Evolutionary conservation across 257 asterid species (phyloP), one percentile per base, ranked within the genome.

Genomic region (Primulina tabacum): DNA sequence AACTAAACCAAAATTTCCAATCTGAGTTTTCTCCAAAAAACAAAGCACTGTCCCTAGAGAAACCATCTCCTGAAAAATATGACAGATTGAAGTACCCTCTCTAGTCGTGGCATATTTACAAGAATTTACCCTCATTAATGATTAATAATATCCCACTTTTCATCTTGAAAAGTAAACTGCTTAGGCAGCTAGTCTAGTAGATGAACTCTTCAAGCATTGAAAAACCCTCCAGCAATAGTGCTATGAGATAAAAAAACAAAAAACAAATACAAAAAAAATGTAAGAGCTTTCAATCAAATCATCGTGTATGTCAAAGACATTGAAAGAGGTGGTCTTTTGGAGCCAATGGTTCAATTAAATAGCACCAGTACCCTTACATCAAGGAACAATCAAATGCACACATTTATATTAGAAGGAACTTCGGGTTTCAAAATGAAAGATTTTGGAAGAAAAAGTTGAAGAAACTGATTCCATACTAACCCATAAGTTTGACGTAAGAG

Each of bases 381-480:
- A 18, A 58, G 63, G 63, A 64, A 59, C 16, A 18, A 40, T 20
- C 20, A 8, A 6, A 59, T 4, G 55, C 28, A 67, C n/a, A 17
- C 29, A 61, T 40, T 50, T 28, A 47, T 26, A 26, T 69, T 62
- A 65, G 70, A 20, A 57, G 24, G 40, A 43, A 17, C 16, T 29
- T 32, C 61, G 29, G 35, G 50, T 67, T 14, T 29, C 72, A 58
- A 30, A 60, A 61, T 52, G 53, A 68, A 72, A n/a, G 59, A 60
- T 55, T 24, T 58, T 21, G 53, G n/a, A 59, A 40, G 18, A 4
- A 29, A 60, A 52, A 26, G 7, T 28, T 7, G 7, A 63, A 37
- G 8, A 72, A 65, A 66, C 60, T 9, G 60, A 58, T 30, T 68
- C 32, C 47, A 28, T 5, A 43, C 47, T 47, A 14, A 50, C 17